These are phyloP conservation scores for Neckera pumila DNA, from an alignment of 225 moss, liverwort and hornwort species.

Conservation along the genomic window DNA sequence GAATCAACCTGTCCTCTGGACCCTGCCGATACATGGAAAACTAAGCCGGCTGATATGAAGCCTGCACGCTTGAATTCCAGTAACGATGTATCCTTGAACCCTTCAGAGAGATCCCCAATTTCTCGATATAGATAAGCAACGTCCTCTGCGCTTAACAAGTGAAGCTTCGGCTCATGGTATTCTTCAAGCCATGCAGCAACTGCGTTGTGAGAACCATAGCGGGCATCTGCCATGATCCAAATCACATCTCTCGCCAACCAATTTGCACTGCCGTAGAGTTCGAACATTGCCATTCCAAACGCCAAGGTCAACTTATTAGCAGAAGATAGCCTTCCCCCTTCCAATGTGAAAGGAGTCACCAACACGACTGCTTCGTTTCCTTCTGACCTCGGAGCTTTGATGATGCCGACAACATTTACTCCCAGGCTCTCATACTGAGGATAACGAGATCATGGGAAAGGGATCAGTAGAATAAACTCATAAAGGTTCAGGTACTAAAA, in stretches of 20 bases:
- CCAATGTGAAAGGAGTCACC: conserved; percentile 68
- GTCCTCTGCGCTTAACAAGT: conserved; percentile 20
- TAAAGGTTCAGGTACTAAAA: not conserved
- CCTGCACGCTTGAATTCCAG: conserved; percentile 96
- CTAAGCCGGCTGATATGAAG: conserved; percentile 82
- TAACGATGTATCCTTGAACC: conserved; percentile 15
- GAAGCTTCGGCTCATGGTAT: conserved; percentile 62
- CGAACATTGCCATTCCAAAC: conserved; percentile 77
- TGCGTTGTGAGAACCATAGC: conserved; percentile 72
- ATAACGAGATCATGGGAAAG: not conserved
- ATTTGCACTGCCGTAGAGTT: conserved; percentile 51
- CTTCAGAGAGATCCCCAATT: conserved; percentile 1
- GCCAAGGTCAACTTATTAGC: conserved; percentile 62
- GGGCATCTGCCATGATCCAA: conserved; percentile 87
- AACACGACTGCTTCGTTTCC: conserved; percentile 97
- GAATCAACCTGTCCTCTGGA: conserved; percentile 24
- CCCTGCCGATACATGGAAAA: conserved; percentile 52
- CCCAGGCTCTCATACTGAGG: conserved; percentile 33
- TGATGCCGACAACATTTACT: conserved; percentile 84
- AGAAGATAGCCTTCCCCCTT: conserved; percentile 29
- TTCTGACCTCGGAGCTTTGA: conserved; percentile 88
- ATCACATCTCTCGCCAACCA: conserved; percentile 94
- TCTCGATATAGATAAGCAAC: conserved; percentile 27
- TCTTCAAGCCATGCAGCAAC: conserved; percentile 91
- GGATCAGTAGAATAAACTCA: not conserved